These are phyloP conservation scores for Ramaria rubella DNA, from an alignment of 768 basidiomycete species.

Conservation along the genomic window DNA sequence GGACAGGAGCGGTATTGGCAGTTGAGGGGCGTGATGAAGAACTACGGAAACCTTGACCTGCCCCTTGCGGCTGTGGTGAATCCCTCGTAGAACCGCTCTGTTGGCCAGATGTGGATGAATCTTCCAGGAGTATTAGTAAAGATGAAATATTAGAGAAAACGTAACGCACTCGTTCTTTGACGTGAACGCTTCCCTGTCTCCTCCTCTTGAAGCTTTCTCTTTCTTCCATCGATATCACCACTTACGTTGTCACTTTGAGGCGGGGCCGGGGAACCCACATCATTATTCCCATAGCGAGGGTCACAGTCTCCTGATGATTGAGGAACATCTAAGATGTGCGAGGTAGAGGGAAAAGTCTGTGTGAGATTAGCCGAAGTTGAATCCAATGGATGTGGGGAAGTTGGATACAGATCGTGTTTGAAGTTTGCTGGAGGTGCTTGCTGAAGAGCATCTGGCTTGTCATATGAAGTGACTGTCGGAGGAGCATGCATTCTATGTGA, in stretches of 20 bases:
- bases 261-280: background rate
- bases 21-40: slow-evolving; percentile 1
- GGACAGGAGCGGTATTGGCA: slow-evolving; percentile 29
- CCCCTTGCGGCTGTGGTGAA: background rate
- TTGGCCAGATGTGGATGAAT: background rate
- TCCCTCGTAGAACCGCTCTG: background rate
- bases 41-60: background rate
- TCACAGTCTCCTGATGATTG: background rate
- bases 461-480: background rate
- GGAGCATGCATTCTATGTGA: background rate
- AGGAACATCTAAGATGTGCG: background rate
- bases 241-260: background rate
- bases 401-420: background rate
- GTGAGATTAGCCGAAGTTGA: background rate
- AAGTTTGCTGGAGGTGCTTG: background rate
- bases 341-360: background rate
- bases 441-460: background rate
- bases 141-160: background rate
- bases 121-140: background rate
- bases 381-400: background rate
- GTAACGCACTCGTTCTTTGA: slow-evolving; percentile 60
- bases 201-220: slow-evolving; percentile 69
- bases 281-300: background rate
- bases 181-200: slow-evolving; percentile 62
- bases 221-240: slow-evolving; percentile 26